phyloP scores from a whole-genome alignment of 225 moss, liverwort and hornwort genomes.

The Rhytidiadelphus loreus region DNA sequence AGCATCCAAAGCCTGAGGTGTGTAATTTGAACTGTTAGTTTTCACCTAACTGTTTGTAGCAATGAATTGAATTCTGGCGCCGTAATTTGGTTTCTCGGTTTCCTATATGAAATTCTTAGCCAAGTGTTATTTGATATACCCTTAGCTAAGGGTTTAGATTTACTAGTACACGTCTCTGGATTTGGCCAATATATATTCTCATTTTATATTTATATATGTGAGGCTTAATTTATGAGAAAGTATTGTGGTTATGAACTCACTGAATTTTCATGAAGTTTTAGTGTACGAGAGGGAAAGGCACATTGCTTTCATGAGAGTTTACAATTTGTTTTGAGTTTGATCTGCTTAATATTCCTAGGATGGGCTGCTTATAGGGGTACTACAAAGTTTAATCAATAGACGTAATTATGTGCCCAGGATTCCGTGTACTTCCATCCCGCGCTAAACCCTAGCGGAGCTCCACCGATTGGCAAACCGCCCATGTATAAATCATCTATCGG shows the following conservation, averaged over 20 bases:
- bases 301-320: background rate
- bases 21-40: background rate
- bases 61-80: background rate
- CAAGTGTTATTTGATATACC: background rate
- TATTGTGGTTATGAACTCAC: background rate
- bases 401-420: slow-evolving; percentile 39
- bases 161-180: background rate
- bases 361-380: background rate
- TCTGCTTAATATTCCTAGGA: background rate
- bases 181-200: background rate
- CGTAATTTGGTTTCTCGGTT: background rate
- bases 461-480: slow-evolving; percentile 97
- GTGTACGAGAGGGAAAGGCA: background rate
- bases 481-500: slow-evolving; percentile 99
- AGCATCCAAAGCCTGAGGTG: slow-evolving; percentile 99
- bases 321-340: background rate
- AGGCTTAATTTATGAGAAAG: background rate
- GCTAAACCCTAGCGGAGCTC: slow-evolving; percentile 97
- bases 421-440: slow-evolving; percentile 96
- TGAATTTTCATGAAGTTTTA: background rate
- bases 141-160: background rate
- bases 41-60: background rate
- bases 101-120: background rate
- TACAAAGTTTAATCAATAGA: background rate
- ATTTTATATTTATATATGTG: background rate